phyloP scores from a whole-genome alignment of 2,329 filamentous ascomycete genomes.

The Ophiostoma sp. region DNA sequence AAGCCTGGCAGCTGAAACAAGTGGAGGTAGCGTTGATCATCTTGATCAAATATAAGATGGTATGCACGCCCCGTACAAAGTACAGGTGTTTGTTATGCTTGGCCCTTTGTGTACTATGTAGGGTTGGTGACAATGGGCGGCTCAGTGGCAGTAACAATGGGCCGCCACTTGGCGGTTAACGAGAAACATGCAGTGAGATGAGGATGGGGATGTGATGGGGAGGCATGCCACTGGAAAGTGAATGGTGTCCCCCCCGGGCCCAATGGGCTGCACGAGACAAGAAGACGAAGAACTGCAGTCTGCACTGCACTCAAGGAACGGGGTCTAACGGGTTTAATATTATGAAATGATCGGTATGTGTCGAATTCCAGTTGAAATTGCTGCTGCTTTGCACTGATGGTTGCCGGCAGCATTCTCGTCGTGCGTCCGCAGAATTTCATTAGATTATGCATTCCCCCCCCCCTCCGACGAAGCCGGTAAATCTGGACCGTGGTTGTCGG shows the following conservation, averaged over 20 bases:
- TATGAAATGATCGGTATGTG: background rate
- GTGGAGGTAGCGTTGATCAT: background rate
- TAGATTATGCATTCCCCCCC: background rate
- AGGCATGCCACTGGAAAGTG: conserved; percentile 2
- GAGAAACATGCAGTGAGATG: conserved; percentile 1
- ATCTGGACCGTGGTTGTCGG: background rate
- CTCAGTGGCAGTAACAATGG: background rate
- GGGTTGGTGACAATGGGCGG: background rate
- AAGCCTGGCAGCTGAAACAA: conserved; percentile 6
- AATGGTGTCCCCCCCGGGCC: background rate
- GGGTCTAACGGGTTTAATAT: background rate
- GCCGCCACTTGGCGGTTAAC: background rate
- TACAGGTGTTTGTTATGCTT: background rate
- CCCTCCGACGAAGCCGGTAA: background rate
- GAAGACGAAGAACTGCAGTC: background rate
- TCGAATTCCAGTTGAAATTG: background rate
- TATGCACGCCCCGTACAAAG: background rate
- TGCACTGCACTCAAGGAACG: background rate
- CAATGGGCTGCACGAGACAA: conserved; percentile 1
- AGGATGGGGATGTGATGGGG: background rate
- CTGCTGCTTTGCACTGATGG: background rate
- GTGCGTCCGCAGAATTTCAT: background rate
- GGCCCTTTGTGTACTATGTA: background rate
- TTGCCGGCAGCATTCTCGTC: conserved; percentile 2
- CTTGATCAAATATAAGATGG: background rate